Percentiles rank a stretch among this genome's conserved stretches.
Conservation (phyloP, 2,329 filamentous ascomycete species). For the Fusarium odoratissimum region DNA sequence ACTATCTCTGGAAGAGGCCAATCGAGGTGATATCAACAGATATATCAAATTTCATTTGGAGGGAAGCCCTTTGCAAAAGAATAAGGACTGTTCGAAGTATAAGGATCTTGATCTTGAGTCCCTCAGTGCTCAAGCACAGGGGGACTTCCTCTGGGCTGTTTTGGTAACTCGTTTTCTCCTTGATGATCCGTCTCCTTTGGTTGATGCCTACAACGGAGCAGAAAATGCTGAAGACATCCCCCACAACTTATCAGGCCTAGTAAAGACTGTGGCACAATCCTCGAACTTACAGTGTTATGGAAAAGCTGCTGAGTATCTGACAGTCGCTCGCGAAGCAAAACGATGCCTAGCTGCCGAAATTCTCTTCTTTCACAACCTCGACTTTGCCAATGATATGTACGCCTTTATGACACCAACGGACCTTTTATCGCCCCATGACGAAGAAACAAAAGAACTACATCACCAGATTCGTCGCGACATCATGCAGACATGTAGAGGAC, state of each 20-base stretch:
- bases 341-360: background rate
- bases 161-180: constrained; percentile 16
- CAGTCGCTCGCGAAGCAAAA: constrained; percentile 2
- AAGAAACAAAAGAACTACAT: background rate
- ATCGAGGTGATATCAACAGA: constrained; percentile 14
- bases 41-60: constrained; percentile 1
- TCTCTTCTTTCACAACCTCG: constrained; percentile 6
- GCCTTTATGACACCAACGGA: background rate
- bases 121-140: constrained; percentile 17
- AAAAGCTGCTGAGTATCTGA: constrained; percentile 4
- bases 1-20: constrained; percentile 29
- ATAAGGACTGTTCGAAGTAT: background rate
- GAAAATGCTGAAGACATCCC: constrained; percentile 1
- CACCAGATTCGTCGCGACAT: background rate
- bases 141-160: constrained; percentile 41
- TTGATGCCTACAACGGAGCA: background rate
- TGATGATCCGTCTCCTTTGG: background rate
- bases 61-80: background rate
- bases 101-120: background rate
- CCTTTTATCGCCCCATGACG: background rate
- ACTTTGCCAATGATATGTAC: constrained; percentile 4
- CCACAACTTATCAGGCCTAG: constrained; percentile 20
- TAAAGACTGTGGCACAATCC: constrained; percentile 3
- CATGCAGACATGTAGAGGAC: background rate
- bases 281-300: constrained; percentile 9